A percentile compares a stretch with the other conserved stretches of the same genome.
phyloP scores from a whole-genome alignment of 305 asterid genomes.

The Stenogyne calaminthoides region DNA sequence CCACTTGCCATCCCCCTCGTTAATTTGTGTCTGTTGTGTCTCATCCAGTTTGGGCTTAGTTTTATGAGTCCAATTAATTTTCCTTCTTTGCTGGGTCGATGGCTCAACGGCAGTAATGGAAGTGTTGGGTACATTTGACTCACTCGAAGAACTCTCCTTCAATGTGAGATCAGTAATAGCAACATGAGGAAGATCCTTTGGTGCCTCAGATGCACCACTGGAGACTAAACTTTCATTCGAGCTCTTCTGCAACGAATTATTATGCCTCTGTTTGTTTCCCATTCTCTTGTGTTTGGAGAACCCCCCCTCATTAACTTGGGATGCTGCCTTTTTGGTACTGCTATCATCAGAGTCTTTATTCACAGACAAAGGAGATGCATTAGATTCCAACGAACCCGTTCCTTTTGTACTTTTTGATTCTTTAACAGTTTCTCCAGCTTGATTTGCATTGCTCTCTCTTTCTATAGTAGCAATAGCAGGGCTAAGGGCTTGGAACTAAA shows the following conservation, averaged over 20 bases:
- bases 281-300: slow-evolving; percentile 49
- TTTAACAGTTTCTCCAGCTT: slow-evolving; percentile 43
- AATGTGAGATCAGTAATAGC: slow-evolving; percentile 36
- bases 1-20: slow-evolving; percentile 46
- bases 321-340: slow-evolving; percentile 33
- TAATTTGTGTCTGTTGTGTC: slow-evolving; percentile 36
- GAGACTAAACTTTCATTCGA: slow-evolving; percentile 41
- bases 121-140: slow-evolving; percentile 40
- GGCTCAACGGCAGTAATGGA: slow-evolving; percentile 44
- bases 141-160: slow-evolving; percentile 43
- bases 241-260: slow-evolving; percentile 40
- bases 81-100: slow-evolving; percentile 60
- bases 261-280: slow-evolving; percentile 68
- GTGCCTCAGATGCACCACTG: slow-evolving; percentile 36
- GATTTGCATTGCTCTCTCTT: slow-evolving; percentile 32
- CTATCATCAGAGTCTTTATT: slow-evolving; percentile 41
- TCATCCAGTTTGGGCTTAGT: slow-evolving; percentile 61
- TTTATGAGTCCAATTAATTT: slow-evolving; percentile 52
- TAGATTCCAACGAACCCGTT: slow-evolving; percentile 35
- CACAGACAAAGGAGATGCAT: too few species aligned
- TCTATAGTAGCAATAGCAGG: slow-evolving; percentile 34
- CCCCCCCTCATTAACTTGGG: slow-evolving; percentile 54
- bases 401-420: slow-evolving; percentile 32
- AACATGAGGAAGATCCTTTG: slow-evolving; percentile 35
- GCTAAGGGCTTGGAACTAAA: slow-evolving; percentile 29